phyloP scores from a whole-genome alignment of 2,329 filamentous ascomycete genomes.

The Rutstroemia sydowiana region DNA sequence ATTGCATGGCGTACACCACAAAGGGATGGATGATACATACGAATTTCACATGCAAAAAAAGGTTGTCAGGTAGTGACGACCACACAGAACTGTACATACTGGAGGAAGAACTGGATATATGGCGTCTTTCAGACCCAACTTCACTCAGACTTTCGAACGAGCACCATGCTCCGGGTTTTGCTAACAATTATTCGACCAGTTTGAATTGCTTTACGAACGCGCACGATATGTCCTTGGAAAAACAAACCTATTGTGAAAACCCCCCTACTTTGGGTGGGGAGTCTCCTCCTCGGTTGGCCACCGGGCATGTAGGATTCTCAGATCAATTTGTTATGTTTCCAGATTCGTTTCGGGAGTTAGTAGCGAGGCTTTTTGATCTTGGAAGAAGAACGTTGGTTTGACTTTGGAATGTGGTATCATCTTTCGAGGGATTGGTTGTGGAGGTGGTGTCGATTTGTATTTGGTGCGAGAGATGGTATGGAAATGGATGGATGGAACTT shows the following conservation, averaged over 20 bases:
- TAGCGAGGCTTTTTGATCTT: too few species aligned
- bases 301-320: slow-evolving; percentile 4
- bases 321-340: neutral
- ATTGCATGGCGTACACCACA: neutral
- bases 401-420: too few species aligned
- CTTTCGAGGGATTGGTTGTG: too few species aligned
- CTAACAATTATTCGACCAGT: neutral
- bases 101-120: neutral
- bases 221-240: too few species aligned
- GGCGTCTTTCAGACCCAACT: neutral
- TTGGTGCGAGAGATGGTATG: too few species aligned
- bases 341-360: neutral
- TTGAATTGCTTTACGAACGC: neutral
- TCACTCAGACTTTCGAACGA: too few species aligned
- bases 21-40: neutral
- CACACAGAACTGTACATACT: neutral
- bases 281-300: slow-evolving; percentile 6
- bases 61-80: neutral
- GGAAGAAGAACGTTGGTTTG: too few species aligned
- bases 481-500: too few species aligned
- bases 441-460: too few species aligned
- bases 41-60: neutral
- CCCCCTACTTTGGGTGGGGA: slow-evolving; percentile 8
- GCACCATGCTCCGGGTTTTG: too few species aligned
- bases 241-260: slow-evolving; percentile 6